These are phyloP conservation scores for Arachnopeziza araneosa DNA, from an alignment of 2,329 filamentous ascomycete genomes.

Conservation along the genomic window DNA sequence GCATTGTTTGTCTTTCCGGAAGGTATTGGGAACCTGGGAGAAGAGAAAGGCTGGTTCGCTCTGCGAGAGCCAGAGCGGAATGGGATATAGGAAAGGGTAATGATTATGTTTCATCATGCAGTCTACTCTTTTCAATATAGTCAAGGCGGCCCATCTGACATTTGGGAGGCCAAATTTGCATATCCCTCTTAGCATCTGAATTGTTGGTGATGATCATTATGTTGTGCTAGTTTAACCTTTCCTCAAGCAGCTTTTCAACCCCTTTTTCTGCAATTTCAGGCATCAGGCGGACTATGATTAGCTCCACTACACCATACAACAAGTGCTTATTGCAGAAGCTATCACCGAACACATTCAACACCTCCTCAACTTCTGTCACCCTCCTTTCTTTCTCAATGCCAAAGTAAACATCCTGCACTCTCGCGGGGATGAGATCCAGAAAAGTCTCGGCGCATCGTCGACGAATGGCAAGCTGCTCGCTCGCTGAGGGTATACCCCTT, in stretches of 20 bases:
- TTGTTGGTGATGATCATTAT: background rate
- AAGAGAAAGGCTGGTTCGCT: background rate
- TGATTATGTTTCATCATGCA: slow-evolving; percentile 11
- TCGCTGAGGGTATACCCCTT: slow-evolving; percentile 54
- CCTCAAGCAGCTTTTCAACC: slow-evolving; percentile 66
- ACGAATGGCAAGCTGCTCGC: slow-evolving; percentile 56
- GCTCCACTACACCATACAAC: slow-evolving; percentile 74
- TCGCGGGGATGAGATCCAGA: slow-evolving; percentile 39
- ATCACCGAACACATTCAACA: slow-evolving; percentile 73
- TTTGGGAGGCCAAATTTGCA: slow-evolving; percentile 28
- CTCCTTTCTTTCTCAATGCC: slow-evolving; percentile 36
- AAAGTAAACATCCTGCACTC: slow-evolving; percentile 32
- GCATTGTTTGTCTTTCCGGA: background rate
- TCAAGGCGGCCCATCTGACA: slow-evolving; percentile 21
- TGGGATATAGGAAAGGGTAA: slow-evolving; percentile 9
- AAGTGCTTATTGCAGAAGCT: slow-evolving; percentile 90
- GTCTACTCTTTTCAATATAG: slow-evolving; percentile 20
- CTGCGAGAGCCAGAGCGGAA: background rate
- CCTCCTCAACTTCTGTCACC: slow-evolving; percentile 38
- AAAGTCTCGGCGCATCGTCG: slow-evolving; percentile 60
- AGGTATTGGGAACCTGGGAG: background rate
- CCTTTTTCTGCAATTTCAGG: slow-evolving; percentile 75
- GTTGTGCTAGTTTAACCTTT: slow-evolving; percentile 49
- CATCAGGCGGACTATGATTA: slow-evolving; percentile 73
- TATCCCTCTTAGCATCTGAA: background rate